Evolutionary conservation across 805 yeast genomes (phyloP).

Genomic region (Peterozyma xylosa): DNA sequence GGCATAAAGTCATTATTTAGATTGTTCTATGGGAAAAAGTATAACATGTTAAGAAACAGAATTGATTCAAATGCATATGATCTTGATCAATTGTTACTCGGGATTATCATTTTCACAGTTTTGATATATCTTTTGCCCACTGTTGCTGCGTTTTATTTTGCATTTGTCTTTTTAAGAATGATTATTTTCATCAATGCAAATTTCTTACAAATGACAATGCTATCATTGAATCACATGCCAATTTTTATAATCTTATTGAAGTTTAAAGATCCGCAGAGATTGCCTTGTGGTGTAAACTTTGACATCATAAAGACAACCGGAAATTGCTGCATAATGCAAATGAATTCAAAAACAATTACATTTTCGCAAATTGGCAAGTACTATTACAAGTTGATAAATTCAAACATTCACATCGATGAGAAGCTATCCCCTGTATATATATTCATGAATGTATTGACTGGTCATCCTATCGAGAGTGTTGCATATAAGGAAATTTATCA

Average conservation of each 20-base stretch:
- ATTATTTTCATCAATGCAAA: slow-evolving; percentile 40
- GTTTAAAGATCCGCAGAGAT: slow-evolving; percentile 65
- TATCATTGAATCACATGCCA: slow-evolving; percentile 78
- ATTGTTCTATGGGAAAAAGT: slow-evolving; percentile 83
- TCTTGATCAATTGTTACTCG: slow-evolving; percentile 78
- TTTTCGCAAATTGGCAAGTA: slow-evolving; percentile 18
- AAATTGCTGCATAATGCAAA: slow-evolving; percentile 11
- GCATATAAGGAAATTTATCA: slow-evolving; percentile 3
- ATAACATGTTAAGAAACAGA: slow-evolving; percentile 75
- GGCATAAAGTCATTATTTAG: slow-evolving; percentile 69
- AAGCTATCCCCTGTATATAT: background rate
- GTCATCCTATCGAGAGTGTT: background rate
- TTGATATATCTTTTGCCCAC: slow-evolving; percentile 80
- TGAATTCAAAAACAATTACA: slow-evolving; percentile 19
- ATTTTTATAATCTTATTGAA: slow-evolving; percentile 74
- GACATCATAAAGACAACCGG: slow-evolving; percentile 9
- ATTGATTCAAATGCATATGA: slow-evolving; percentile 81
- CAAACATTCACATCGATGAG: slow-evolving; percentile 12
- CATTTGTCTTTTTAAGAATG: slow-evolving; percentile 59
- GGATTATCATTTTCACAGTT: slow-evolving; percentile 81
- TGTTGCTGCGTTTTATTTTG: slow-evolving; percentile 71
- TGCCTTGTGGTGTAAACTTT: slow-evolving; percentile 45
- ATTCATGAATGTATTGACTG: background rate
- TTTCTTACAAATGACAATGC: slow-evolving; percentile 48
- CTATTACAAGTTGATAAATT: slow-evolving; percentile 20